phyloP scores from a whole-genome alignment of 805 yeast species.

The Candida nitratophila region DNA sequence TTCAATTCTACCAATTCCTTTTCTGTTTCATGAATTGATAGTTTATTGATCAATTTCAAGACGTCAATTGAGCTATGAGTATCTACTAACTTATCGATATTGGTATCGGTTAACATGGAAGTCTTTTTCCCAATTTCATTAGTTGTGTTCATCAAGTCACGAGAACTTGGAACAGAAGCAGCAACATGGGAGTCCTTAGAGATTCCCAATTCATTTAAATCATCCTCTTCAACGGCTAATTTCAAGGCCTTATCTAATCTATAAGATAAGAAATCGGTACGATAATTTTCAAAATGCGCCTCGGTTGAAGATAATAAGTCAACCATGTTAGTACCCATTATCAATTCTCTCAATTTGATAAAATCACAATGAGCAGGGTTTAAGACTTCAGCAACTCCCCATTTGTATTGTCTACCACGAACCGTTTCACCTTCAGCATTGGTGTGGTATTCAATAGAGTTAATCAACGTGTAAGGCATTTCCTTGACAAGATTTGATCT shows the following conservation, averaged over 20 bases:
- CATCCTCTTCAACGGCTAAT: conserved; percentile 11
- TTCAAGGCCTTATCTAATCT: conserved; percentile 23
- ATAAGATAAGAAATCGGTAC: conserved; percentile 44
- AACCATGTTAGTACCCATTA: conserved; percentile 65
- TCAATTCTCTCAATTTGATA: conserved; percentile 48
- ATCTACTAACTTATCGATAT: conserved; percentile 21
- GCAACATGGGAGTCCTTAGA: conserved; percentile 13
- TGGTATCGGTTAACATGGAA: background rate
- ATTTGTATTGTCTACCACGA: conserved; percentile 69
- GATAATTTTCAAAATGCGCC: conserved; percentile 64
- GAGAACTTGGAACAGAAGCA: conserved; percentile 12
- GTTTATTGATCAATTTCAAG: conserved; percentile 31
- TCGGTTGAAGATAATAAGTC: conserved; percentile 77
- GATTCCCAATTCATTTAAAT: background rate
- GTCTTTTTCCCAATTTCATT: conserved; percentile 5
- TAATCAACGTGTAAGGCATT: conserved; percentile 68
- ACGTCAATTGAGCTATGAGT: conserved; percentile 24
- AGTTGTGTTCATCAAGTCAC: background rate
- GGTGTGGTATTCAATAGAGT: conserved; percentile 46
- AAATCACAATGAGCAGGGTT: conserved; percentile 77
- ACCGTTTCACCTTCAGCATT: conserved; percentile 42
- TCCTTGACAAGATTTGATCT: conserved; percentile 29
- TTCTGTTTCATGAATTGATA: conserved; percentile 32
- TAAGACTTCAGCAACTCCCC: conserved; percentile 87
- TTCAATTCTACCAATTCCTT: conserved; percentile 32